These are phyloP conservation scores for Leccinellum rugosiceps DNA, from an alignment of 768 basidiomycete species.

Conservation along the genomic window DNA sequence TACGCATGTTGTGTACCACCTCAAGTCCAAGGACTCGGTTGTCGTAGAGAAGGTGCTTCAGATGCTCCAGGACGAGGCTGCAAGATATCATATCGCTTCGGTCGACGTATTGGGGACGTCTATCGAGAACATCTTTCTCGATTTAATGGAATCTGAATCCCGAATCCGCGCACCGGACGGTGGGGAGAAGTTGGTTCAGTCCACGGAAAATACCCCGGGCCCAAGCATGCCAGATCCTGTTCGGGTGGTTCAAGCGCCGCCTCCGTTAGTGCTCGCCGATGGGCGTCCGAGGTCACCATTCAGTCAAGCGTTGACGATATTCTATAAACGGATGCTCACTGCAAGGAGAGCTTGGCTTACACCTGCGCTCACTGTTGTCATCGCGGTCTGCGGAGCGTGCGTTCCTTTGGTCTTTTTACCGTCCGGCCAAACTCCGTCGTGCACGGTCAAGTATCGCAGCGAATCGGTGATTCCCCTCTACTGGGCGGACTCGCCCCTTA, in stretches of 20 bases:
- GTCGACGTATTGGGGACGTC: conserved; percentile 72
- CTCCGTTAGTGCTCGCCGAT: conserved; percentile 33
- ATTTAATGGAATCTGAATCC: conserved; percentile 51
- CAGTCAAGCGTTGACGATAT: conserved; percentile 67
- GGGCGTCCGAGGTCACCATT: conserved; percentile 56
- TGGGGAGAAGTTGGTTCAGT: conserved; percentile 18
- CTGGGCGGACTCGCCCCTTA: conserved; percentile 47
- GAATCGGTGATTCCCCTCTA: conserved; percentile 47
- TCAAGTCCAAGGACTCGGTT: conserved; percentile 56
- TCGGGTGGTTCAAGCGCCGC: not conserved
- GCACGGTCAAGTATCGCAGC: conserved; percentile 38
- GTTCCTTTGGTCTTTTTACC: conserved; percentile 64
- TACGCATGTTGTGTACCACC: conserved; percentile 47
- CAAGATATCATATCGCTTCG: conserved; percentile 38
- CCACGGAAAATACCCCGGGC: not conserved
- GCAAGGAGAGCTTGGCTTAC: conserved; percentile 67
- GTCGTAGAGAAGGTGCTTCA: conserved; percentile 55
- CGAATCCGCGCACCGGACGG: conserved; percentile 24
- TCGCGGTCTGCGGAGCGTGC: conserved; percentile 61
- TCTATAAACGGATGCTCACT: conserved; percentile 66
- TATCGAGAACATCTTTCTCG: conserved; percentile 80
- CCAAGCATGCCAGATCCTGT: not conserved
- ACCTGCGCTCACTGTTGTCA: conserved; percentile 48
- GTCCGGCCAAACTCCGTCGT: conserved; percentile 47
- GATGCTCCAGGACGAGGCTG: conserved; percentile 46